These are phyloP conservation scores for Tarenaya hassleriana DNA, from an alignment of 345 rosid genomes.

Conservation along the genomic window DNA sequence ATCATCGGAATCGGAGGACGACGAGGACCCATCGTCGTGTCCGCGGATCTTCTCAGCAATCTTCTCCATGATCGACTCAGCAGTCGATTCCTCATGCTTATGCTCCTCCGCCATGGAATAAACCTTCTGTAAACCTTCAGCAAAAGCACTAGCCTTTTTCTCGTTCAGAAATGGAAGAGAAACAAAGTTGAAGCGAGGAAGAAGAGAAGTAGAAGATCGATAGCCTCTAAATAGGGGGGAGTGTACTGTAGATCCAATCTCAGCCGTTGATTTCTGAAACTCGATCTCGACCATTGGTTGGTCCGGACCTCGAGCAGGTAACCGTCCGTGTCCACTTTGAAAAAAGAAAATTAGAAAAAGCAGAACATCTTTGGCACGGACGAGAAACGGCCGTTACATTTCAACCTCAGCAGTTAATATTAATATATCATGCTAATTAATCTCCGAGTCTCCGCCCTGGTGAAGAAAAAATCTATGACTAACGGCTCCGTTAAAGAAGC, in stretches of 20 bases:
- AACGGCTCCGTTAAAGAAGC: conserved; percentile 13
- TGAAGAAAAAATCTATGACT: no score
- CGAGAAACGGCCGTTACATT: no score
- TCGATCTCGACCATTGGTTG: not conserved
- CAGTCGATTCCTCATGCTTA: conserved; percentile 29
- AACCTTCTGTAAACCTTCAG: no score
- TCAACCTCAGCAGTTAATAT: no score
- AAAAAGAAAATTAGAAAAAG: no score
- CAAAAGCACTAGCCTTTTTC: not conserved
- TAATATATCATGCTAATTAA: no score
- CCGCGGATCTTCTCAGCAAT: conserved; percentile 35
- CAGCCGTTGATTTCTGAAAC: not conserved
- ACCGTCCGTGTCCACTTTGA: no score
- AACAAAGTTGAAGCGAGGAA: not conserved
- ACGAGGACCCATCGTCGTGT: conserved; percentile 34
- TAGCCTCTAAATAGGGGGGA: no score
- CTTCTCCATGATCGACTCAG: conserved; percentile 29
- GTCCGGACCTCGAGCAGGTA: not conserved
- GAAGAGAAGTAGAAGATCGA: not conserved
- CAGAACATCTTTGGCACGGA: no score
- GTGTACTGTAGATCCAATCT: not conserved
- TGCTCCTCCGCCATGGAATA: conserved; percentile 20
- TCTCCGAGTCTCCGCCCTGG: conserved; percentile 25
- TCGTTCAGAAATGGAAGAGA: not conserved
- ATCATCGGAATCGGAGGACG: conserved; percentile 33